Base-by-base conservation (phyloP, 2,329 filamentous ascomycete genomes). In the Hypocrella siamensis region DNA sequence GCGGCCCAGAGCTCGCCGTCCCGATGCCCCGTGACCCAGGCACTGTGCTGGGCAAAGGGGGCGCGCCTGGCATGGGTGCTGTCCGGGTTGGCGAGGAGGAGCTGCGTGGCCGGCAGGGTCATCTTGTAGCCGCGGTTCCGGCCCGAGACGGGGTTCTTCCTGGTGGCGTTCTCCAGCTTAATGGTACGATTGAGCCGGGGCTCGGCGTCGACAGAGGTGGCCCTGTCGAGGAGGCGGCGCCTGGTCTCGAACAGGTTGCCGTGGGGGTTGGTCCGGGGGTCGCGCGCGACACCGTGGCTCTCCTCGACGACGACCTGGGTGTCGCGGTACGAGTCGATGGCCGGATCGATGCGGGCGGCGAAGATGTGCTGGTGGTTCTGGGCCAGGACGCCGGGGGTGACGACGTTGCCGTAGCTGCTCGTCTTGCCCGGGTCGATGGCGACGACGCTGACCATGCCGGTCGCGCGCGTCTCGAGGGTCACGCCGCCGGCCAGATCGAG, bases 321-420 rank as follows among this genome's bases (percentile, higher is more conserved):
- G 3, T 57, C 48, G 43, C 43, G 65, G 37, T 42, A 57, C 17
- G 40, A 48, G 39, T 78, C 73, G 25, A 79, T 62, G 7, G 68
- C 68, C 0, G 75, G 74, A 41, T 82, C 75, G 30, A 81, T 67
- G 1, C 76, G 63, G 26, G 73, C 52, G 17, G 60, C 65, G 46
- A 82, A 80, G 27, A 81, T 61, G 51, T 82, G 77, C 46, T 82
- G 77, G 40, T 82, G 76, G 47, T 79, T 74, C 37, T 73, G 72
- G 0, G 76, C 77, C 2, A 81, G 53, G 0, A 75, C 68, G 0
- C 76, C 76, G 0, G 70, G 67, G 0, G 63, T 60, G 2, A 83
- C 75, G 1, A 78, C 57, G 33, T 69, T 79, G 15, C 73, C 74
- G 46, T 65, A 78, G 6, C 47, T 49, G 44, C 40, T 65, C 16